Percentiles rank a stretch among this genome's conserved stretches.
Conservation (phyloP, 768 basidiomycete genomes). For the Macrolepiota fuliginosa region DNA sequence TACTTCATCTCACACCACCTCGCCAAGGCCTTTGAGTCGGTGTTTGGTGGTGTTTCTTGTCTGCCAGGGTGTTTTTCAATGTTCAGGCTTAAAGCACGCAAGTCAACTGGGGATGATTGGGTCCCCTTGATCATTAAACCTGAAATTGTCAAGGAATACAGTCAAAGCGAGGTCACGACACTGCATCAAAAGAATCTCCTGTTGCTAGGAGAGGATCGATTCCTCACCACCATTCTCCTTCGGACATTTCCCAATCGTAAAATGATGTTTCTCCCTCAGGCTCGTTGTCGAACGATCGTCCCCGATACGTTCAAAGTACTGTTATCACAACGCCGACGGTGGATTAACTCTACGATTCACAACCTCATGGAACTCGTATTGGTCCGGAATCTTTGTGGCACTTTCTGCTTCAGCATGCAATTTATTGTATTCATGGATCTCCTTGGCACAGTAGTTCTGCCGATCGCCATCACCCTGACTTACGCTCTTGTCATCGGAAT, state of each 20-base stretch:
- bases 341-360: slow-evolving; percentile 99
- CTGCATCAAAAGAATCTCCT: slow-evolving; percentile 98
- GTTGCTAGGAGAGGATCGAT: slow-evolving; percentile 97
- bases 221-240: slow-evolving; percentile 93
- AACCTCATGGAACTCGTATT: slow-evolving; percentile 99
- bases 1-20: slow-evolving; percentile 99
- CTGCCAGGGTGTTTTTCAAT: slow-evolving; percentile 99
- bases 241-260: slow-evolving; percentile 98
- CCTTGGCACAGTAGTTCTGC: slow-evolving; percentile 86
- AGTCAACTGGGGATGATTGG: slow-evolving; percentile 90
- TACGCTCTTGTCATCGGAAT: slow-evolving; percentile 84
- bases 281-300: slow-evolving; percentile 90
- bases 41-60: slow-evolving; percentile 99
- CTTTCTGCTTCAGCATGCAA: slow-evolving; percentile 99
- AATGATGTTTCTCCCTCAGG: slow-evolving; percentile 99
- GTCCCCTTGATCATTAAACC: slow-evolving; percentile 95
- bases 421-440: slow-evolving; percentile 99
- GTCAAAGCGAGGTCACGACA: slow-evolving; percentile 89
- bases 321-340: slow-evolving; percentile 94
- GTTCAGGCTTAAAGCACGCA: slow-evolving; percentile 96
- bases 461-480: slow-evolving; percentile 90
- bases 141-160: slow-evolving; percentile 96
- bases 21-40: slow-evolving; percentile 97
- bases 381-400: slow-evolving; percentile 95
- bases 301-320: slow-evolving; percentile 93